phyloP scores from a whole-genome alignment of 2,329 filamentous ascomycete species.

The Botrytis squamosa region DNA sequence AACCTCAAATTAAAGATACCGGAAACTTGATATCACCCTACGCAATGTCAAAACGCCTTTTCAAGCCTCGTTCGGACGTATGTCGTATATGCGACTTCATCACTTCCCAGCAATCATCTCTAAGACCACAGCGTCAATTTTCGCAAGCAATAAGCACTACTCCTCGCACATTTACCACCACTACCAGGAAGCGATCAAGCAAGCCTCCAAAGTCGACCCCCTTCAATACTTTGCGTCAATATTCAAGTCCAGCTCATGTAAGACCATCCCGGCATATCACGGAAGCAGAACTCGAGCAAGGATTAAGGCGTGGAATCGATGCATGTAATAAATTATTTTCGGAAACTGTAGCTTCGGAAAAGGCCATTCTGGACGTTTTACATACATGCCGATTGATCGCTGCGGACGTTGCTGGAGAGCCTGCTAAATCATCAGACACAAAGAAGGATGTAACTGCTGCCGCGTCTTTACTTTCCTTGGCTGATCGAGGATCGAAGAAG shows the following conservation, averaged over 20 bases:
- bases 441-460: conserved; percentile 43
- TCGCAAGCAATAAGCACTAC: conserved; percentile 24
- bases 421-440: conserved; percentile 20
- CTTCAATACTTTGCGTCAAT: not conserved
- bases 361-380: conserved; percentile 28
- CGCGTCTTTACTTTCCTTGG: conserved; percentile 53
- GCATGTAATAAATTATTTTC: conserved; percentile 30
- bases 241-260: not conserved
- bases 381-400: conserved; percentile 31
- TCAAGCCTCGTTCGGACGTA: conserved; percentile 40
- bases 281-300: conserved; percentile 29
- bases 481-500: conserved; percentile 35
- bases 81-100: conserved; percentile 48
- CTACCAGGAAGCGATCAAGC: conserved; percentile 22
- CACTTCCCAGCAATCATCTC: conserved; percentile 23
- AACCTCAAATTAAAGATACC: conserved; percentile 21
- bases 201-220: conserved; percentile 2
- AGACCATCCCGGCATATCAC: conserved; percentile 18
- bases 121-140: conserved; percentile 23
- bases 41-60: conserved; percentile 44
- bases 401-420: conserved; percentile 31
- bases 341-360: conserved; percentile 31
- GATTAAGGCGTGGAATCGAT: conserved; percentile 28
- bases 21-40: conserved; percentile 12
- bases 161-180: conserved; percentile 30